These are phyloP conservation scores for Gentiana macrophylla DNA, from an alignment of 257 asterid genomes.

Conservation along the genomic window DNA sequence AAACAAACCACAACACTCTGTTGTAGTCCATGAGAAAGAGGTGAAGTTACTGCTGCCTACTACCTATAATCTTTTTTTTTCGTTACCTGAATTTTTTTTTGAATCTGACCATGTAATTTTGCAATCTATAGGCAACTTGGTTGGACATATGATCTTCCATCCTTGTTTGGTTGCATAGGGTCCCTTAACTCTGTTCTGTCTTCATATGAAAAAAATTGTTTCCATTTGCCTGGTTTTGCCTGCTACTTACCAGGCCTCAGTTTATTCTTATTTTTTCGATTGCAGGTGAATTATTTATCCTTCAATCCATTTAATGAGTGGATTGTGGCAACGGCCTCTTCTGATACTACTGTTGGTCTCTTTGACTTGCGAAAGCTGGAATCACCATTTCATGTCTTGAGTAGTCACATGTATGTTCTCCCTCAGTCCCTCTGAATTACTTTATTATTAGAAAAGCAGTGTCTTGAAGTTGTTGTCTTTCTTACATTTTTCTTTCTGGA, in stretches of 20 bases:
- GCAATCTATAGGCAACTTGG: neutral
- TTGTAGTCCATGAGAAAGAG: slow-evolving; percentile 74
- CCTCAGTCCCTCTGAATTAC: neutral
- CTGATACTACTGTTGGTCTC: slow-evolving; percentile 85
- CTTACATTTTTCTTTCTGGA: too few relatives aligned
- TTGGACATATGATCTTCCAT: neutral
- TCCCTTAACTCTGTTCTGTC: too few relatives aligned
- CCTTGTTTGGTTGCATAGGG: neutral
- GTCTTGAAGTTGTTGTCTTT: too few relatives aligned
- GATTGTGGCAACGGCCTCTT: slow-evolving; percentile 92
- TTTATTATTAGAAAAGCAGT: neutral
- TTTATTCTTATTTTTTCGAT: slow-evolving; percentile 10
- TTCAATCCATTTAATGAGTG: slow-evolving; percentile 90
- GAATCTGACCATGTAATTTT: neutral
- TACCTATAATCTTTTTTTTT: neutral
- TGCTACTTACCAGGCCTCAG: neutral
- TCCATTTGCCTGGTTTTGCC: neutral
- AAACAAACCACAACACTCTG: slow-evolving; percentile 64
- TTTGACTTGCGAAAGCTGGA: slow-evolving; percentile 79
- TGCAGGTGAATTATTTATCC: slow-evolving; percentile 80
- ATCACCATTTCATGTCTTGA: slow-evolving; percentile 65
- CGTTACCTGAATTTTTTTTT: neutral
- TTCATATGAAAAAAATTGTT: neutral
- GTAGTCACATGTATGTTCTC: slow-evolving; percentile 66
- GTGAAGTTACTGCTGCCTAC: slow-evolving; percentile 14